phyloP scores from a whole-genome alignment of 2,329 filamentous ascomycete species.

The Cladosporium oxysporum region DNA sequence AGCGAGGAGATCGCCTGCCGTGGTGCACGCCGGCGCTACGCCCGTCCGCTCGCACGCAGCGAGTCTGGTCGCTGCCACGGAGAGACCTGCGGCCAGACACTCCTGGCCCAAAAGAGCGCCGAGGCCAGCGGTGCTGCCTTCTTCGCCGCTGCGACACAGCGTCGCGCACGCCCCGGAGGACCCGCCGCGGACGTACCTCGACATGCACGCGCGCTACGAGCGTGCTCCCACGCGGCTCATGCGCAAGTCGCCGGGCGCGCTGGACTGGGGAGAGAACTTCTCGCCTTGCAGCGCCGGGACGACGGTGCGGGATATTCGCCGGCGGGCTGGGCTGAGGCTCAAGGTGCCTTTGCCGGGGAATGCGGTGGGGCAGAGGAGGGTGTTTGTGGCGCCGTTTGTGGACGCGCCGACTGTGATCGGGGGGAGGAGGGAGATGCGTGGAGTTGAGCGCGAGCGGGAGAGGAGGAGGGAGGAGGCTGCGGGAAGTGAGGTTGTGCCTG shows the following conservation, averaged over 20 bases:
- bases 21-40: background rate
- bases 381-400: conserved; percentile 1
- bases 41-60: background rate
- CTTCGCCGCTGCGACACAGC: background rate
- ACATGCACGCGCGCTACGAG: background rate
- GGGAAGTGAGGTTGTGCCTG: background rate
- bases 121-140: background rate
- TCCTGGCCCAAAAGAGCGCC: background rate
- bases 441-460: background rate
- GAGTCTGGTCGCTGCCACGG: background rate
- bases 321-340: background rate
- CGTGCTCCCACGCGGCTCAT: background rate
- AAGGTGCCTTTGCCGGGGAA: conserved; percentile 4
- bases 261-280: background rate
- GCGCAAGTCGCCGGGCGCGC: background rate
- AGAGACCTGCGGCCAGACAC: background rate
- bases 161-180: background rate
- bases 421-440: background rate
- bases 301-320: background rate
- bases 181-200: conserved; percentile 1
- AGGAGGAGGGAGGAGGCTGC: background rate
- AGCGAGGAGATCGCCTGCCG: background rate
- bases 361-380: background rate
- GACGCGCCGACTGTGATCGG: background rate
- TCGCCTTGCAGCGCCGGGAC: background rate